Base-by-base conservation (phyloP, 768 basidiomycete genomes). In the Trametes maxima region DNA sequence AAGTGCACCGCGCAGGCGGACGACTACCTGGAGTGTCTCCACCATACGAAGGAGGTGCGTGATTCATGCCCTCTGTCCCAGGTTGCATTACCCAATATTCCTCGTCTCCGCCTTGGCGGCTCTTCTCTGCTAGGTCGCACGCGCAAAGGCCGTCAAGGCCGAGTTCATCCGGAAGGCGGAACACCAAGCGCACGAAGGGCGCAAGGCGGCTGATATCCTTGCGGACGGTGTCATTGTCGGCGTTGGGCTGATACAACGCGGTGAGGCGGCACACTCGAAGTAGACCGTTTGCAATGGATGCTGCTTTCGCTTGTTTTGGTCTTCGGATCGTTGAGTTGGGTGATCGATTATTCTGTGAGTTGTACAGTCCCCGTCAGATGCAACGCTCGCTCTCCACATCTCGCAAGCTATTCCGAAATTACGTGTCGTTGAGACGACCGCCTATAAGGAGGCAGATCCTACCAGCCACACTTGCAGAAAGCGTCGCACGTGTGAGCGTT, bases 21-120 rank as follows among this genome's bases (percentile, higher is more conserved):
- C 64, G 95, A 96, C 74, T 98, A 98, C 76, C 71, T 95, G 57
- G 94, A 95, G 73, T 97, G 95, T 74, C 76, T 98, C 59, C 94
- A 96, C 73, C 86, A 88, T 70, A 85, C 84, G 25, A 90, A 95
- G 76, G 93, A 94, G 86, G 95, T 94, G 65, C 70, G 85, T 70
- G 3, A n/a, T 25, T 13, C 17, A n/a, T 35, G 45, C 56, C 46
- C 35, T n/a, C 1, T 5, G 7, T 6, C n/a, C 47, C 33, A 43
- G n/a, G 45, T 35, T 45, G n/a, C 62, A 52, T 39, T 12, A 25
- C 47, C 22, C 13, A 28, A n/a, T 22, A 55, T 19, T 39, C 45
- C 51, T 48, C 46, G n/a, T 35, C 57, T 28, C 21, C 51, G 35
- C 47, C 40, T 24, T 21, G 48, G n/a, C 42, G 53, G 16, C 36